Evolutionary conservation across 2,329 filamentous ascomycete genomes (phyloP), one percentile per base, ranked within the genome.

Genomic region (Colletotrichum eremochloae): DNA sequence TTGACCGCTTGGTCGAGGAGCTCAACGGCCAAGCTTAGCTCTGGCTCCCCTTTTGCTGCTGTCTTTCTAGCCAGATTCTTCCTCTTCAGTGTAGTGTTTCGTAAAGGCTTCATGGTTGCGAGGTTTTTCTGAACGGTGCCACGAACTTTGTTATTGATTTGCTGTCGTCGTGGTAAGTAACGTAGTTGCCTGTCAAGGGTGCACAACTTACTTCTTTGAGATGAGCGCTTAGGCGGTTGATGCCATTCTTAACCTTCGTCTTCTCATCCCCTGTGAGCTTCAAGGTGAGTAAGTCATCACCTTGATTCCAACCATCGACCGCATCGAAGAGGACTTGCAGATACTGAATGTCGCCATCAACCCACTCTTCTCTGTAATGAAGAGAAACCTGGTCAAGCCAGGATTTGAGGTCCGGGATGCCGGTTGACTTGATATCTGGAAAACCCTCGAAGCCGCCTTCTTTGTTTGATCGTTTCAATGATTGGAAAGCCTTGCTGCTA

Each of bases 281-380:
- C 3, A 5, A 46, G 55, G 31, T 48, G 20, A 20, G 24, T 24
- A 18, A 20, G 9, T 15, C n/a, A 20, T 50, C 33, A 14, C 46
- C 55, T 15, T 63, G 52, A 2, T 38, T 52, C 72, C 72, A 74
- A 15, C 46, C 50, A 18, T 72, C 40, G 2, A 67, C 70, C 1
- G 72, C 74, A 12, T 74, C 74, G 5, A 76, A 55, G 0, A 76
- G 46, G 2, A 72, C 68, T 11, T 69, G 67, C 8, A 68, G 53
- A 20, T 62, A 46, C 9, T 72, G 63, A 1, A 75, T 40, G 15
- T 75, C 42, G 5, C 38, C 18, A 4, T 73, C 67, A 1, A 66
- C 58, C 52, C 56, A 63, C 1, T 67, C 61, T n/a, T 75, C 71
- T 15, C 75, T 61, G 8, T 68, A 57, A 14, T 40, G 42, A 1